Conservation (phyloP, 176 grass and related monocot species). For the Oropetium thomaeum region DNA sequence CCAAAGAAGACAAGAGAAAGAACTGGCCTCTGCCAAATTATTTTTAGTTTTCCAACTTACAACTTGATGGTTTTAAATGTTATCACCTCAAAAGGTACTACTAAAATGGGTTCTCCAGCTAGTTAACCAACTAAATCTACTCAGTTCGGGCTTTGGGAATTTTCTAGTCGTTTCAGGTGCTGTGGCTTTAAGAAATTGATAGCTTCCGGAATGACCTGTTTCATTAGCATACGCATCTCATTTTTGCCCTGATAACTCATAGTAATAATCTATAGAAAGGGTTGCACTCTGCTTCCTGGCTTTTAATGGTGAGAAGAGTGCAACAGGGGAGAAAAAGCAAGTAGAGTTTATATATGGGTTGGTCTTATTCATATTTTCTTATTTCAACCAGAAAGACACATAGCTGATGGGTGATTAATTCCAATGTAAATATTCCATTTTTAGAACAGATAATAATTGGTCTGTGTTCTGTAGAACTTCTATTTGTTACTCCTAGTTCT, state of each 20-base stretch:
- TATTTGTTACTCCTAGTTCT: neutral
- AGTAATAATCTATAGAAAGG: neutral
- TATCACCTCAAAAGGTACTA: neutral
- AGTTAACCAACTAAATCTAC: neutral
- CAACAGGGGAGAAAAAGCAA: neutral
- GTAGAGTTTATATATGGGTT: neutral
- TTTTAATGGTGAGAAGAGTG: neutral
- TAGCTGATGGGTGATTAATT: neutral
- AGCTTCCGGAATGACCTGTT: neutral
- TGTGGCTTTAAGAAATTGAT: neutral
- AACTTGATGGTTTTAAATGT: conserved; percentile 1
- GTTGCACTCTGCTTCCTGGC: neutral
- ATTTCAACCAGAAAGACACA: neutral
- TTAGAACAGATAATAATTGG: neutral
- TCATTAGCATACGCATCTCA: neutral
- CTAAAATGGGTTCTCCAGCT: neutral
- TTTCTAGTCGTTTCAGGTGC: conserved; percentile 20
- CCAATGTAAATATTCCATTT: neutral
- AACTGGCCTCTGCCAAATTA: neutral
- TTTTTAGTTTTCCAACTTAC: neutral
- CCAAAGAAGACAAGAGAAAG: neutral
- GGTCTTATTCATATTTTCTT: neutral
- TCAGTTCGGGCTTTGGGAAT: neutral
- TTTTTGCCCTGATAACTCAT: neutral
- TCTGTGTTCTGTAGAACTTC: neutral